Conservation (phyloP, 139 green algal species). For the Coelastrella sp. region DNA sequence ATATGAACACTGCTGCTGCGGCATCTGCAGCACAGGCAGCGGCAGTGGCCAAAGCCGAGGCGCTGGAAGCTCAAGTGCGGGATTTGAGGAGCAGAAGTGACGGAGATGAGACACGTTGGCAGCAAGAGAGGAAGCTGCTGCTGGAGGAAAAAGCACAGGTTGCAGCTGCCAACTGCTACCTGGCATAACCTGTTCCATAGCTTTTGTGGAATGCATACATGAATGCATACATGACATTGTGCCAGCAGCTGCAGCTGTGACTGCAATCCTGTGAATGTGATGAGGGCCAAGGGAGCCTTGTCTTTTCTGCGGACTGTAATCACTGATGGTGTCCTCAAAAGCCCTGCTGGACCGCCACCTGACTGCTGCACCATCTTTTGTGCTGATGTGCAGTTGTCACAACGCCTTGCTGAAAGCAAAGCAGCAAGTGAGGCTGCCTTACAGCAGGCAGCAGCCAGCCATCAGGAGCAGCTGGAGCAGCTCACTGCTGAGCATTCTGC, state of each 20-base stretch:
- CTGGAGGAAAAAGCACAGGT: slow-evolving; percentile 13
- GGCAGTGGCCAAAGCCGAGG: background rate
- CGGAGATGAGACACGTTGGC: background rate
- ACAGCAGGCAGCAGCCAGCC: background rate
- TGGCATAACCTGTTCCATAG: no score
- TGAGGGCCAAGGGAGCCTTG: no score
- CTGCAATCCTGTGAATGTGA: no score
- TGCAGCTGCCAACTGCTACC: no score
- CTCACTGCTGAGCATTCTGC: slow-evolving; percentile 13
- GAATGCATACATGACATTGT: no score
- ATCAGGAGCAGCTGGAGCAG: background rate
- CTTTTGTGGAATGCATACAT: no score
- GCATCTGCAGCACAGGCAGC: background rate
- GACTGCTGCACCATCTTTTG: no score
- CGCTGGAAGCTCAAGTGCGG: background rate
- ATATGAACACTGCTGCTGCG: background rate
- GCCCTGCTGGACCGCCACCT: no score
- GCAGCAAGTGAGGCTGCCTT: background rate
- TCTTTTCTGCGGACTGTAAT: no score
- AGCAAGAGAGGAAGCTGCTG: background rate
- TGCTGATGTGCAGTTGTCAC: slow-evolving; percentile 25
- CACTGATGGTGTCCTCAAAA: no score
- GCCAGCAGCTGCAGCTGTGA: no score
- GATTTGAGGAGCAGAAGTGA: background rate
- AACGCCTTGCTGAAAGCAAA: slow-evolving; percentile 1